Base-by-base conservation (phyloP, 192 early-diverging fungal species). In the Diversispora epigaea region DNA sequence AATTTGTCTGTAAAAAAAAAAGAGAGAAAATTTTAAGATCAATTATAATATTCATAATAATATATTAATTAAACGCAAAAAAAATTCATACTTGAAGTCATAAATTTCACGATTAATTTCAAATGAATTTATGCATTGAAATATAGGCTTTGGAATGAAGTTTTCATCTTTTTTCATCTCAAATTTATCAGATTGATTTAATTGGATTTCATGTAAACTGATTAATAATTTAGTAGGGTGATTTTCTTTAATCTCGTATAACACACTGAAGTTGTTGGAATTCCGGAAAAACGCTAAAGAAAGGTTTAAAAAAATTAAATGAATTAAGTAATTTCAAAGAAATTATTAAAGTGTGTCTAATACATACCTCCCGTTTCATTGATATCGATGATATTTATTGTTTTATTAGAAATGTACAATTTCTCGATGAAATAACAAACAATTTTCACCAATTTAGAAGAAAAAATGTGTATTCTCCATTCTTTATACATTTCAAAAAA, bases 101-200 rank as follows among this genome's bases (percentile, higher is more conserved):
- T 54, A 69, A n/a, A 12, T 69, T 32, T 69, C 68, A 0, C 32
- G 54, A 54, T n/a, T 49, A 69, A 69, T 49, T 39, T 69, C 50
- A 43, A 69, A 69, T 15, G 50, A 69, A 39, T 15, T 22, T 8
- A 7, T 21, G 0, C 6, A 14, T 5, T 39, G 32, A 25, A 69
- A 17, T 15, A 49, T 21, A n/a, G 68, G 68, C 21, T 50, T 19
- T 32, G 68, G 68, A 45, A 69, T 41, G 17, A 54, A 54, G 6
- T 8, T 40, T 9, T 49, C 47, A 54, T 69, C 15, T 54, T 40
- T 69, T 32, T 69, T 50, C 15, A 69, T 19, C 41, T 69, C 21
- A 4, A 32, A 15, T 22, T n/a, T 25, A 55, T 69, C 68, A 14
- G 41, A 14, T 40, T 49, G 45, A 17, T 50, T 54, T 8, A 69